Evolutionary conservation across 805 yeast genomes (phyloP).

Genomic region (Soucietia sequanensis): DNA sequence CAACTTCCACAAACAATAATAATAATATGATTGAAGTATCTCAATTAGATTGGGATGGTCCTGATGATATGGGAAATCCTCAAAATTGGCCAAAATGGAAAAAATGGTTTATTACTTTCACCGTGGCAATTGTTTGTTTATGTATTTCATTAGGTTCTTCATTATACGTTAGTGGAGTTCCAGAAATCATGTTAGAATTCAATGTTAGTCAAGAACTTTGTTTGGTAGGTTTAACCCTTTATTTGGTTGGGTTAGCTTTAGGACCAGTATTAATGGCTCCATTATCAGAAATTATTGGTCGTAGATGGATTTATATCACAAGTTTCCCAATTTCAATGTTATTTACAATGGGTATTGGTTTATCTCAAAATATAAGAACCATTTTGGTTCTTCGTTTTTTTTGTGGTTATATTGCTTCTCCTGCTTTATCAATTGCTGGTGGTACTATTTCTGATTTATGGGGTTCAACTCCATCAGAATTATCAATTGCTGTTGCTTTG

Average conservation of each 20-base stretch:
- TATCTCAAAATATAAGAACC: slow-evolving; percentile 57
- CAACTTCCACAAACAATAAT: slow-evolving; percentile 1
- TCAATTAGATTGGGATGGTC: slow-evolving; percentile 56
- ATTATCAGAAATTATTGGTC: slow-evolving; percentile 65
- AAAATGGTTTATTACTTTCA: slow-evolving; percentile 66
- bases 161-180: slow-evolving; percentile 62
- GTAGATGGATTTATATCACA: slow-evolving; percentile 57
- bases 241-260: slow-evolving; percentile 65
- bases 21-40: slow-evolving; percentile 10
- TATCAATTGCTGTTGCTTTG: slow-evolving; percentile 73
- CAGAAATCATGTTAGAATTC: slow-evolving; percentile 48
- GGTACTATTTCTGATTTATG: slow-evolving; percentile 83
- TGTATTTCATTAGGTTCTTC: slow-evolving; percentile 78
- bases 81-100: slow-evolving; percentile 64
- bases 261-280: slow-evolving; percentile 77
- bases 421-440: slow-evolving; percentile 80
- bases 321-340: slow-evolving; percentile 68
- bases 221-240: slow-evolving; percentile 67
- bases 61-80: slow-evolving; percentile 63
- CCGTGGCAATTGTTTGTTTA: slow-evolving; percentile 62
- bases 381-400: slow-evolving; percentile 71
- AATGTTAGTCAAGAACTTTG: slow-evolving; percentile 60
- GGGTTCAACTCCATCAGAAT: slow-evolving; percentile 49
- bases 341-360: slow-evolving; percentile 72
- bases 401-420: slow-evolving; percentile 74